These are phyloP conservation scores for Melanomma pulvis-pyrius DNA, from an alignment of 495 filamentous ascomycete genomes.

Conservation along the genomic window DNA sequence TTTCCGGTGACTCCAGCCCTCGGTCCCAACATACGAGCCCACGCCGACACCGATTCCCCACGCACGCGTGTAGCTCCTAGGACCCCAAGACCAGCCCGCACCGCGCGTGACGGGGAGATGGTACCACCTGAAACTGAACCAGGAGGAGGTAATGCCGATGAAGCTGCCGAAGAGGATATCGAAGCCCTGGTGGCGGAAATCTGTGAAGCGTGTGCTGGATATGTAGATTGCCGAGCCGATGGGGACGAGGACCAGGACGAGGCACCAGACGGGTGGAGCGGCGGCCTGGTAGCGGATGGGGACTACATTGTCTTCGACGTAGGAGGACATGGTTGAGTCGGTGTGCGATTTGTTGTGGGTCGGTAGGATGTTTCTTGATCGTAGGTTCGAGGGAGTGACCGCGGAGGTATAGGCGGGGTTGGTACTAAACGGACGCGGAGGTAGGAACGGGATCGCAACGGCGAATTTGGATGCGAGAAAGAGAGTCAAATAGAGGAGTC, in stretches of 20 bases:
- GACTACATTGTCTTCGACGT: conserved; percentile 9
- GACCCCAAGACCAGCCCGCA: conserved; percentile 47
- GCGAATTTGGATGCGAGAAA: conserved; percentile 68
- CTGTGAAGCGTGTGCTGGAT: conserved; percentile 61
- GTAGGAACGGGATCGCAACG: conserved; percentile 57
- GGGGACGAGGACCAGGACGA: conserved; percentile 61
- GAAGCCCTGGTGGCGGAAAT: conserved; percentile 66
- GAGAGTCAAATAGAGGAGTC: conserved; percentile 64
- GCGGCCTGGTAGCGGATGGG: conserved; percentile 55
- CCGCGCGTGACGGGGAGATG: conserved; percentile 45
- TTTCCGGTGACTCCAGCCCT: conserved; percentile 39
- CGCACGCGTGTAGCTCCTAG: conserved; percentile 42
- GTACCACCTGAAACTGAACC: conserved; percentile 65
- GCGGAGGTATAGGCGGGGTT: conserved; percentile 32
- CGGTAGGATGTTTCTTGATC: conserved; percentile 19
- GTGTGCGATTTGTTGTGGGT: conserved; percentile 7
- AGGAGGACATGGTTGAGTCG: conserved; percentile 14
- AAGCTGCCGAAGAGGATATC: conserved; percentile 64
- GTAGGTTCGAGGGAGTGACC: conserved; percentile 17
- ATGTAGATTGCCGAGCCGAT: conserved; percentile 64
- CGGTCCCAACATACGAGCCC: conserved; percentile 43
- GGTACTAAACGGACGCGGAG: conserved; percentile 28
- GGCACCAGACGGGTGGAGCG: conserved; percentile 61
- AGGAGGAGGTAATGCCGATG: conserved; percentile 60
- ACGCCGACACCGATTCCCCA: conserved; percentile 49